Base-by-base conservation (phyloP, 2,329 filamentous ascomycete genomes). In the Chaetomiaceae sp. region DNA sequence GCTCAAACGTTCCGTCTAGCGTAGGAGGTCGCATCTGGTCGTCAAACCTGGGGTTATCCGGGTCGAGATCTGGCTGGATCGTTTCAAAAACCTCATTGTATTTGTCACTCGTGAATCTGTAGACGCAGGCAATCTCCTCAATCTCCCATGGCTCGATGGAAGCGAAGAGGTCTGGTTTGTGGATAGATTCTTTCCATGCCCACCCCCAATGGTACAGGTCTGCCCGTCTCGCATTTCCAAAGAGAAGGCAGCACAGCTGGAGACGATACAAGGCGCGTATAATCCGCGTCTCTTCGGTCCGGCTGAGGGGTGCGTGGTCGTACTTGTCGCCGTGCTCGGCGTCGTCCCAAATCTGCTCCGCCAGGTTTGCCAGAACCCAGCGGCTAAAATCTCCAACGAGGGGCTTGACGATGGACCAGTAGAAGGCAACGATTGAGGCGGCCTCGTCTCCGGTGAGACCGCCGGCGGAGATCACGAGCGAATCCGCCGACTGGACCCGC, bases 91-190 rank as follows among this genome's bases (percentile, higher is more conserved):
- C 25, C 1, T 33, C 16, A 12, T 50, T 30, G 33, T 49, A 54
- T 10, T 31, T 27, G 14, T 41, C 41, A 27, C 27, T 4, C 1
- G 25, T 42, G 27, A 50, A 59, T 7, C 12, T 1, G 19, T 52
- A 45, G 20, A 59, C 13, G 16, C 48, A 55, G 5, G 17, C 27
- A 5, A 58, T 19, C 39, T 58, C 51, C 42, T 59, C 57, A 3
- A 51, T 41, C 44, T 58, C 57, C 53, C 55, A 59, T 1, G 55
- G 55, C 20, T 56, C 50, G 9, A 55, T 41, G 5, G 46, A 17
- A 7, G 19, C 20, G 5, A 58, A 9, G 25, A 56, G 54, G 14
- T 34, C 30, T 14, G 10, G 5, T 5, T 12, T 23, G 4, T n/a
- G 4, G 35, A 17, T 4, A 2, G 23, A 14, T 13, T 46, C 16